A percentile compares a stretch with the other conserved stretches of the same genome.
Evolutionary conservation across 2,329 filamentous ascomycete genomes (phyloP).

Genomic region (Xylaria sp.): DNA sequence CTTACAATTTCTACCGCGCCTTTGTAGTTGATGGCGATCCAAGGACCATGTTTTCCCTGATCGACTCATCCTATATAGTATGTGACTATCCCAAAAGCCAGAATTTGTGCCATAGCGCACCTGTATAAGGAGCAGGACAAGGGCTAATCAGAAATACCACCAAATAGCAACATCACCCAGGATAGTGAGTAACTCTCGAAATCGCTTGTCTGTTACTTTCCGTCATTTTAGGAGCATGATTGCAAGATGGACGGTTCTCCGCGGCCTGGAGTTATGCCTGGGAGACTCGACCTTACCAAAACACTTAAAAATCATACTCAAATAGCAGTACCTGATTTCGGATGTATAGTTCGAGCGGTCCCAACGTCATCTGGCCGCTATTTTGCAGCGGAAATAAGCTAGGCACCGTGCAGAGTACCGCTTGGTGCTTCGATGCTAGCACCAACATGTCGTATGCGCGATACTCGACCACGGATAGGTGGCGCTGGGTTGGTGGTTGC

Average conservation of each 20-base stretch:
- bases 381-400: constrained; percentile 53
- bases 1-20: constrained; percentile 55
- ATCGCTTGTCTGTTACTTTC: not conserved
- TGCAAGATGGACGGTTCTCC: not conserved
- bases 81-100: constrained; percentile 25
- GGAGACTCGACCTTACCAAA: too few species aligned
- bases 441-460: constrained; percentile 55
- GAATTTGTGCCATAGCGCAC: not conserved
- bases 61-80: constrained; percentile 52
- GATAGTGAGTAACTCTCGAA: constrained; percentile 42
- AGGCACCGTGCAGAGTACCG: constrained; percentile 48
- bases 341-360: constrained; percentile 43
- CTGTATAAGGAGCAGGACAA: not conserved
- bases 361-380: constrained; percentile 51
- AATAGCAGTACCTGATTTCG: constrained; percentile 6
- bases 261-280: not conserved
- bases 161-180: constrained; percentile 52
- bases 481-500: constrained; percentile 55
- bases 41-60: constrained; percentile 54
- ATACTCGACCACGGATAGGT: constrained; percentile 52
- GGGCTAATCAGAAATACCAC: constrained; percentile 1
- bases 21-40: constrained; percentile 55
- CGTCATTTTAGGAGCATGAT: not conserved
- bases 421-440: constrained; percentile 53
- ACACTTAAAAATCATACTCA: too few species aligned